Evolutionary conservation across 2,329 filamentous ascomycete genomes (phyloP).

Genomic region (Madurella mycetomatis): DNA sequence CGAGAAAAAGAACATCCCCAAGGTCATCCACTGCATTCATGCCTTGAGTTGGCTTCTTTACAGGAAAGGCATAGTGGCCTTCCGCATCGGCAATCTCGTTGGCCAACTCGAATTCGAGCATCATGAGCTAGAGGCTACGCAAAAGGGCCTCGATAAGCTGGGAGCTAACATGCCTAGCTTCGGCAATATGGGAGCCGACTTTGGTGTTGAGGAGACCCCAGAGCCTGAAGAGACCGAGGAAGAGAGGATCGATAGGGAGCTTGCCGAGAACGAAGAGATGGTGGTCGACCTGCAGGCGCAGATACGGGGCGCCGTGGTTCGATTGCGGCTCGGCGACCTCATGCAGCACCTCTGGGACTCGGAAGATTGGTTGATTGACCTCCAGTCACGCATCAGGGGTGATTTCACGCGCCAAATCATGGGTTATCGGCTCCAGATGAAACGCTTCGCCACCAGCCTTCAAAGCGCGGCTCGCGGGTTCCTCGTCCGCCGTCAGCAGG

Average conservation of each 20-base stretch:
- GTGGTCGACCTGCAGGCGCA: constrained; percentile 84
- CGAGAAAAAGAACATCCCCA: constrained; percentile 99
- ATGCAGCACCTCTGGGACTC: constrained; percentile 91
- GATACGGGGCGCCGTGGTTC: constrained; percentile 71
- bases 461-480: constrained; percentile 79
- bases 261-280: constrained; percentile 67
- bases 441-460: constrained; percentile 69
- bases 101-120: constrained; percentile 97
- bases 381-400: constrained; percentile 83
- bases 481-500: constrained; percentile 61
- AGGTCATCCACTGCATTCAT: constrained; percentile 98
- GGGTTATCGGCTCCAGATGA: constrained; percentile 78
- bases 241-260: constrained; percentile 76
- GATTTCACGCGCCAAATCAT: constrained; percentile 82
- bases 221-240: constrained; percentile 87
- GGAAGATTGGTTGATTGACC: constrained; percentile 70
- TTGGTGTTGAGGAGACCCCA: constrained; percentile 68
- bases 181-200: constrained; percentile 93
- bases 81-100: constrained; percentile 93
- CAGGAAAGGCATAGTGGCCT: constrained; percentile 89
- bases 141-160: constrained; percentile 93
- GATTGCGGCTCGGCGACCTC: constrained; percentile 69
- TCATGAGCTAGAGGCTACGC: constrained; percentile 93
- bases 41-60: constrained; percentile 96
- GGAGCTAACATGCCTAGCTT: constrained; percentile 97